Evolutionary conservation across 495 filamentous ascomycete species (phyloP).

Genomic region (Melanomma pulvis-pyrius): DNA sequence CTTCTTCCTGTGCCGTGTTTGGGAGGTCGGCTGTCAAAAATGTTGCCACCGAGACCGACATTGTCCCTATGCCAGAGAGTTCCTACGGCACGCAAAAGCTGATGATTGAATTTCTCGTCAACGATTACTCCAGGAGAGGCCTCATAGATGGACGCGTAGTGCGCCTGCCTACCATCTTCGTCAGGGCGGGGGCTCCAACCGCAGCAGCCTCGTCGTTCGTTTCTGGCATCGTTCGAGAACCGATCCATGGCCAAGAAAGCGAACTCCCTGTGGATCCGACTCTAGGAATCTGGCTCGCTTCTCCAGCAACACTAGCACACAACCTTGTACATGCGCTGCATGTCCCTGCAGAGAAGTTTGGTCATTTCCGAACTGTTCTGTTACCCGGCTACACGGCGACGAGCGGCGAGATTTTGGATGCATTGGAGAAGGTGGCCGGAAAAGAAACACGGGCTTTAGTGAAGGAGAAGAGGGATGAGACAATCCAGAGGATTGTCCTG

Average conservation of each 20-base stretch:
- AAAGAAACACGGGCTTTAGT: conserved; percentile 28
- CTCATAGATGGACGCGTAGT: conserved; percentile 37
- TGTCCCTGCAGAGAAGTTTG: conserved; percentile 33
- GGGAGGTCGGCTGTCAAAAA: conserved; percentile 32
- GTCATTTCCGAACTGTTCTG: conserved; percentile 33
- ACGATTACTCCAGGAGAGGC: conserved; percentile 37
- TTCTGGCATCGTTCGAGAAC: conserved; percentile 36
- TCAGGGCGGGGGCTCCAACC: conserved; percentile 35
- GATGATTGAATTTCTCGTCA: conserved; percentile 38
- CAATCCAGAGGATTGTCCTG: conserved; percentile 33
- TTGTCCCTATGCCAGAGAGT: conserved; percentile 35
- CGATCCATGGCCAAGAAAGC: conserved; percentile 35
- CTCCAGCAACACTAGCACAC: conserved; percentile 29
- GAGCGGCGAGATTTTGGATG: conserved; percentile 34
- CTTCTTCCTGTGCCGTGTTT: conserved; percentile 34
- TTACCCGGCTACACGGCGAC: conserved; percentile 36
- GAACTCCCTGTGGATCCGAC: conserved; percentile 35
- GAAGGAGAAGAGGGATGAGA: conserved; percentile 36
- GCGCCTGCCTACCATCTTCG: conserved; percentile 36
- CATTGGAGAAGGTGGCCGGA: conserved; percentile 34
- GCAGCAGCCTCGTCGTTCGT: conserved; percentile 38
- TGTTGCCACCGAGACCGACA: conserved; percentile 29
- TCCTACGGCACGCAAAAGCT: conserved; percentile 38
- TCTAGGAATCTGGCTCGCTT: conserved; percentile 45
- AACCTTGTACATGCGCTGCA: conserved; percentile 38